Percentiles rank a stretch among this genome's conserved stretches.
phyloP scores from a whole-genome alignment of 257 asterid genomes.

The Solanum rostratum region DNA sequence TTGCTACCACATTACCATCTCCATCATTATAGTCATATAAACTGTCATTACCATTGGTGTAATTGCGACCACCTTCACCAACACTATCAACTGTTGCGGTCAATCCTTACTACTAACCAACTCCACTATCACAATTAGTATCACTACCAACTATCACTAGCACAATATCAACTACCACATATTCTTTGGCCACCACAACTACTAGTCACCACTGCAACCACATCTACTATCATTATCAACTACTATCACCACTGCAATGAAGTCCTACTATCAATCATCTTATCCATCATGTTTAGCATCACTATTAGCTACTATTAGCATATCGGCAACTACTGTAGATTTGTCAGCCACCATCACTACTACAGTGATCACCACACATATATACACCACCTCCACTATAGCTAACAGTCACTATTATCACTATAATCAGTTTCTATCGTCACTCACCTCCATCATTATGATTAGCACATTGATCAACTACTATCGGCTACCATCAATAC shows the following conservation, averaged over 20 bases:
- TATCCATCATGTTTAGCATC: not conserved
- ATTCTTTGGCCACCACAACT: no score
- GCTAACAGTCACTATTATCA: not conserved
- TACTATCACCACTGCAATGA: no score
- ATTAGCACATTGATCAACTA: not conserved
- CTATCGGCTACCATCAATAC: not conserved
- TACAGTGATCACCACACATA: no score
- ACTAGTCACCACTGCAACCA: no score
- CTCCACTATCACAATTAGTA: no score
- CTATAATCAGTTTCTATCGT: no score
- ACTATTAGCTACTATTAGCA: not conserved
- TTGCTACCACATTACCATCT: not conserved
- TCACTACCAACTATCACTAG: no score
- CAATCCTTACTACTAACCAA: no score
- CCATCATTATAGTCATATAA: not conserved
- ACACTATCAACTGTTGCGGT: no score
- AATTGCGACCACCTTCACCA: not conserved
- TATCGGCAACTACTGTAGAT: no score
- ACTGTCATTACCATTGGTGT: not conserved
- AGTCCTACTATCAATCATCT: not conserved
- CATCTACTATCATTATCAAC: no score
- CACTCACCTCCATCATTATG: not conserved
- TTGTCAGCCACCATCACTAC: not conserved
- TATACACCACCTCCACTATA: not conserved
- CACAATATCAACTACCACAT: no score